Evolutionary conservation across 495 filamentous ascomycete species (phyloP), one percentile per base, ranked within the genome.

Genomic region (Xylaria palmicola): DNA sequence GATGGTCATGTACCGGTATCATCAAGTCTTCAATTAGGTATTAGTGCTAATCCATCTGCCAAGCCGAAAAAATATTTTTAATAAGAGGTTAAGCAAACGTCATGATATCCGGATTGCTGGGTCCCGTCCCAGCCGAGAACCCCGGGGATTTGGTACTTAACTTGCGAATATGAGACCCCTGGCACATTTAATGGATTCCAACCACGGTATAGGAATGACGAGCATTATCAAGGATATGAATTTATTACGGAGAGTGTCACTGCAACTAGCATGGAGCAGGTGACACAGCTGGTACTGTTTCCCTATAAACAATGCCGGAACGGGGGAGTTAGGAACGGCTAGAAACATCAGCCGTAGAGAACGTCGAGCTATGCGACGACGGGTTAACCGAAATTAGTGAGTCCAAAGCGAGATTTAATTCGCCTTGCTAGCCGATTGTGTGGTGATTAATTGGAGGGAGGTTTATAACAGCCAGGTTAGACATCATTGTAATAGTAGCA

Each of bases 351-450:
- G 32, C 30, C 30, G 19, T 29, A 27, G 17, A 20, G 19, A 26
- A 15, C 4, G 40, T 44, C 26, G 22, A 36, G 32, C 41, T 59
- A 44, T 50, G 40, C 40, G 41, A 50, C 29, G 13, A 50, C 34
- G 47, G 43, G 26, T 19, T 26, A 59, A 26, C 56, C 45, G 45
- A 50, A 24, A 59, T 59, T 59, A 19, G 32, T 30, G 22, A 29
- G 7, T 24, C 43, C 39, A 48, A 22, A 44, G 45, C 27, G 12
- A 4, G 40, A 57, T 48, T 57, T 43, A 9, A 57, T 57, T 57
- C 55, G 55, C 39, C 45, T 30, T 50, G 22, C 1, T 50, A 59
- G 32, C 34, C 44, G 45, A 51, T 17, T 36, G 47, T 41, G 32
- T 44, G 27, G n/a, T n/a, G n/a, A n/a, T n/a, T n/a, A n/a, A n/a